Percentiles rank a stretch among this genome's conserved stretches.
Conservation (phyloP, 169 alveolate genomes). For the Plasmodium chabaudi region DNA sequence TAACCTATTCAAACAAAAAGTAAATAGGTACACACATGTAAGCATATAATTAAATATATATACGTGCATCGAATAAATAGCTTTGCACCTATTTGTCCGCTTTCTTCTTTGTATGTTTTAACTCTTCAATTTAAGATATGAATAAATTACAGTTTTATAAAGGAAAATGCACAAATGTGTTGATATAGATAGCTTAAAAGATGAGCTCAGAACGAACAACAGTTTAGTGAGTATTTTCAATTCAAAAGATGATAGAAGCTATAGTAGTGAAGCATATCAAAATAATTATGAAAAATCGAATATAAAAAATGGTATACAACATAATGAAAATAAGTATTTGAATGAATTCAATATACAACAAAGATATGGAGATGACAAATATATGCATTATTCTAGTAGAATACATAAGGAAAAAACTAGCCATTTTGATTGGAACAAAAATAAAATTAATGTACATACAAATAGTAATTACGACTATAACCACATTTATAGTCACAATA, state of each 20-base stretch:
- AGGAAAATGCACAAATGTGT: constrained; percentile 41
- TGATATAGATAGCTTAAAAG: constrained; percentile 32
- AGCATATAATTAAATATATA: background rate
- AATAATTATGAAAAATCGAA: constrained; percentile 9
- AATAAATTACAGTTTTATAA: constrained; percentile 16
- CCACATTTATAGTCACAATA: background rate
- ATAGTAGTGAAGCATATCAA: background rate
- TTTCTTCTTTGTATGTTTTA: background rate
- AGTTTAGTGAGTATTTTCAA: constrained; percentile 14
- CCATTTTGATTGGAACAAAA: constrained; percentile 6
- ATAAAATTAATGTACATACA: constrained; percentile 1
- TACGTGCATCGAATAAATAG: constrained; percentile 1
- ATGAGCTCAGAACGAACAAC: constrained; percentile 12
- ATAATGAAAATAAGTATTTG: constrained; percentile 14
- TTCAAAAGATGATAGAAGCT: constrained; percentile 18
- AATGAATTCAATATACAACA: constrained; percentile 6
- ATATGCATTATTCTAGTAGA: constrained; percentile 14
- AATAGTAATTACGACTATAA: constrained; percentile 9
- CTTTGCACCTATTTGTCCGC: background rate
- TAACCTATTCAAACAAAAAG: background rate
- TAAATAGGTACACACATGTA: constrained; percentile 2
- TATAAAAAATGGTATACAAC: constrained; percentile 1
- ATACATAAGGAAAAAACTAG: constrained; percentile 7
- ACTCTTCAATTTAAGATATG: constrained; percentile 17
- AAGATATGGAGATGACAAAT: constrained; percentile 8